Evolutionary conservation across 2,329 filamentous ascomycete genomes (phyloP), one percentile per base, ranked within the genome.

Genomic region (Aspergillus sp.): DNA sequence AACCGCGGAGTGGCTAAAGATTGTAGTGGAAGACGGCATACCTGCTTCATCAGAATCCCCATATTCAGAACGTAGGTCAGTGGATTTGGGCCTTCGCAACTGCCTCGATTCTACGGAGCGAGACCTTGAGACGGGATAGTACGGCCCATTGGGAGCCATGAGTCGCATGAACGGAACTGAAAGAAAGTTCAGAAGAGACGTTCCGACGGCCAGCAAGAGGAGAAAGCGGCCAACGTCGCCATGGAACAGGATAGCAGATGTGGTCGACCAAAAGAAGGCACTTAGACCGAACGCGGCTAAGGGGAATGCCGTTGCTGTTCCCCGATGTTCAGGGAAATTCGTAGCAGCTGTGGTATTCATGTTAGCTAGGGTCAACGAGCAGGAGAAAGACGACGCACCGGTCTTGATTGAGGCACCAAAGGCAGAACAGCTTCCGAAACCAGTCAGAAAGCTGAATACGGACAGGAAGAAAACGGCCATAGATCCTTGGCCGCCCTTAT

Each of bases 221-320:
- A 99, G 83, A 69, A 97, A 93, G 45, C 86, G 85, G 59, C 90
- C 89, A 0, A 93, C 95, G 70, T 96, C 88, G 45, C 92, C 92
- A 2, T 92, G 91, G 72, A 97, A 93, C 46, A 92, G 81, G 51
- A 96, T 73, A 19, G 87, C 87, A 23, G 92, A 91, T 38, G 96
- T 79, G 2, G 89, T 84, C 0, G 95, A 94, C 80, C 97, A 99
- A 81, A 98, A 96, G 79, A 99, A 95, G 58, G 95, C 95, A 74
- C 93, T 97, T 60, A 99, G 80, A 3, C 95, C 95, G 73, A 98
- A 98, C 3, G 92, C 93, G 60, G 95, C 92, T 59, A 98, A 79
- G 6, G 95, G 94, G 70, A 98, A 95, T 1, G 93, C 93, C 6
- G 95, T 98, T 6, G 95, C 95, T 3, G 94, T 97, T 59, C 95